phyloP scores from a whole-genome alignment of 73 alveolate genomes.

The Effrenium voratum region DNA sequence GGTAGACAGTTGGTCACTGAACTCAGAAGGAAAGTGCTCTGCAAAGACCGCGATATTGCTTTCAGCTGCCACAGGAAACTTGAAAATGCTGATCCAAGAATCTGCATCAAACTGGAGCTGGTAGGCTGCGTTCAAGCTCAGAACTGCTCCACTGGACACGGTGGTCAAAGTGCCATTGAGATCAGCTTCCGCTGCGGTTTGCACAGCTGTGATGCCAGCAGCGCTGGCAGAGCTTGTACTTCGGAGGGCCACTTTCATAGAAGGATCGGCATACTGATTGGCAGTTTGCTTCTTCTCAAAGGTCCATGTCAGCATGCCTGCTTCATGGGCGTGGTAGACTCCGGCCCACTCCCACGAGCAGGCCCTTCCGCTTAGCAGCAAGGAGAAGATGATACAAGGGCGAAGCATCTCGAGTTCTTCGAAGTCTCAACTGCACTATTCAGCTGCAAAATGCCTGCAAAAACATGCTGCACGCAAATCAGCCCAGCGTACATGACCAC shows the following conservation, averaged over 20 bases:
- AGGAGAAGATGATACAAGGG: no score
- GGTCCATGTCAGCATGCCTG: not conserved
- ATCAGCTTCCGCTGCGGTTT: not conserved
- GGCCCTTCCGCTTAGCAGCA: not conserved
- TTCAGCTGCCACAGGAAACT: not conserved
- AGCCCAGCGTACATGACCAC: no score
- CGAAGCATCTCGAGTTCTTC: no score
- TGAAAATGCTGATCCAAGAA: not conserved
- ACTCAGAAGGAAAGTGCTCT: not conserved
- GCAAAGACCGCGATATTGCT: not conserved
- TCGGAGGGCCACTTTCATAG: not conserved
- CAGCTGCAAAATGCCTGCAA: no score
- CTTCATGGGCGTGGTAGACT: not conserved
- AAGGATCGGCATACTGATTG: not conserved
- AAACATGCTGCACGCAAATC: no score
- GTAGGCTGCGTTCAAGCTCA: not conserved
- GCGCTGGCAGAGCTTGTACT: not conserved
- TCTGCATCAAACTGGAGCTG: not conserved
- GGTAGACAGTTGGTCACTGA: not conserved
- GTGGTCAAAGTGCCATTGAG: not conserved
- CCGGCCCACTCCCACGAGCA: not conserved
- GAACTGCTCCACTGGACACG: not conserved
- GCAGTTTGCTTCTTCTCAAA: no score
- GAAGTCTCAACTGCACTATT: no score
- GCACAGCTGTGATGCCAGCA: not conserved